Evolutionary conservation across 176 grass and related monocot genomes (phyloP).

Genomic region (Carex cristatella): DNA sequence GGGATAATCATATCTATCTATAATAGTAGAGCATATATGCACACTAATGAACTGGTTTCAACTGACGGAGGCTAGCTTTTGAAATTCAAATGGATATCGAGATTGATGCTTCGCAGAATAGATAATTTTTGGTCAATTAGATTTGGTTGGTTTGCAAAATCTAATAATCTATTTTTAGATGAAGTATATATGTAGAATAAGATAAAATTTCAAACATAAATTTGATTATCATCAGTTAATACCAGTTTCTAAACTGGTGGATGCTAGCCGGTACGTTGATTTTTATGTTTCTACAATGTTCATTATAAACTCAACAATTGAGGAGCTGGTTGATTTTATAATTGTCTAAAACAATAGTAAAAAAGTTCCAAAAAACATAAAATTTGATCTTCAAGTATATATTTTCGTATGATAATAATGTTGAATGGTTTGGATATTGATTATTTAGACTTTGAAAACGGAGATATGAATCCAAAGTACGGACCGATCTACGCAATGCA

Average conservation of each 20-base stretch:
- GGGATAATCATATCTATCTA: too few species aligned
- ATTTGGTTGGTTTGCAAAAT: neutral
- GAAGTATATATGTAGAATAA: neutral
- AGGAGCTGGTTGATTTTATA: too few species aligned
- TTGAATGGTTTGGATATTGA: too few species aligned
- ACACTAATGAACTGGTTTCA: neutral
- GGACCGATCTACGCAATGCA: too few species aligned
- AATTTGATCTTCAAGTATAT: too few species aligned
- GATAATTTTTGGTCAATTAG: neutral
- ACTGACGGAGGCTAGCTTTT: neutral
- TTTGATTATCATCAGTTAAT: neutral
- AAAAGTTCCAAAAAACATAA: too few species aligned
- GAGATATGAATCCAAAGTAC: too few species aligned
- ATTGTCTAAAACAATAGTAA: too few species aligned
- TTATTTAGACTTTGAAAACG: too few species aligned
- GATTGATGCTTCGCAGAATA: neutral
- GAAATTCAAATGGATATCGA: neutral
- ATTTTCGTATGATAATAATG: too few species aligned
- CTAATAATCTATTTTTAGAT: conserved; percentile 15
- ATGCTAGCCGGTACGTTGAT: neutral
- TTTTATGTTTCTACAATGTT: neutral
- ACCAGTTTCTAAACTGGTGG: neutral
- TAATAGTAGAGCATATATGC: too few species aligned
- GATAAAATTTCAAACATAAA: neutral
- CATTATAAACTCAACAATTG: neutral